Evolutionary conservation across 2,329 filamentous ascomycete genomes (phyloP).

Genomic region (Sporothrix inflata): DNA sequence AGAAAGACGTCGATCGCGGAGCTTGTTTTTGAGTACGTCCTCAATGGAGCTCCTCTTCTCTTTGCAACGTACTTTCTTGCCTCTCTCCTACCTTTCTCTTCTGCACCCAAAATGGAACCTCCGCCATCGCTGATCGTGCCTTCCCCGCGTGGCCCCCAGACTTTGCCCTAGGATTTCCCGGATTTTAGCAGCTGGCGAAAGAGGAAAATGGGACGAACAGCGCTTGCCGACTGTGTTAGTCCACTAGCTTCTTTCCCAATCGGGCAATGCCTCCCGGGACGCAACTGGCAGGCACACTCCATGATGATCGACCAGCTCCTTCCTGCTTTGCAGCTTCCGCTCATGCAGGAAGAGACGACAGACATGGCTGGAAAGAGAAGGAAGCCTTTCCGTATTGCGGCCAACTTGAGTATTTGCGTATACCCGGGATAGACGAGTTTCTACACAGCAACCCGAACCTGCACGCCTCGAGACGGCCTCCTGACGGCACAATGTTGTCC

Average conservation of each 20-base stretch:
- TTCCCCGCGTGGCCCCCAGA: conserved; percentile 9
- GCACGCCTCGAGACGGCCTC: not conserved
- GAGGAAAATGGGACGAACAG: not conserved
- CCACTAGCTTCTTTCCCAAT: conserved; percentile 1
- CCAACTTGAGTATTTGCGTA: not conserved
- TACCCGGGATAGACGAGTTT: not conserved
- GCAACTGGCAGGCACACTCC: not conserved
- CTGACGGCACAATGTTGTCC: conserved; percentile 1
- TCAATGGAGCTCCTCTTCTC: not conserved
- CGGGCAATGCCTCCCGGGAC: not conserved
- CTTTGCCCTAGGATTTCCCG: not conserved
- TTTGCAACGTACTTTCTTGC: not conserved
- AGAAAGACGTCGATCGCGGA: not conserved
- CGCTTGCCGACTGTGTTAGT: not conserved
- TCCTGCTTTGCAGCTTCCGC: not conserved
- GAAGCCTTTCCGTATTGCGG: not conserved
- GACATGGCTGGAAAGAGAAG: not conserved
- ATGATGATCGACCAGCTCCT: not conserved
- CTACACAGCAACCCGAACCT: not conserved
- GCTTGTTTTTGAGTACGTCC: not conserved
- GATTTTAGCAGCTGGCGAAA: not conserved
- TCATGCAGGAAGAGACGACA: not conserved
- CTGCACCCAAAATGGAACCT: conserved; percentile 6
- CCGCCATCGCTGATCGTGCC: conserved; percentile 5
- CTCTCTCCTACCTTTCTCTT: too few relatives aligned